Conservation (phyloP, 2,329 filamentous ascomycete species). For the Escovopsis sp. region DNA sequence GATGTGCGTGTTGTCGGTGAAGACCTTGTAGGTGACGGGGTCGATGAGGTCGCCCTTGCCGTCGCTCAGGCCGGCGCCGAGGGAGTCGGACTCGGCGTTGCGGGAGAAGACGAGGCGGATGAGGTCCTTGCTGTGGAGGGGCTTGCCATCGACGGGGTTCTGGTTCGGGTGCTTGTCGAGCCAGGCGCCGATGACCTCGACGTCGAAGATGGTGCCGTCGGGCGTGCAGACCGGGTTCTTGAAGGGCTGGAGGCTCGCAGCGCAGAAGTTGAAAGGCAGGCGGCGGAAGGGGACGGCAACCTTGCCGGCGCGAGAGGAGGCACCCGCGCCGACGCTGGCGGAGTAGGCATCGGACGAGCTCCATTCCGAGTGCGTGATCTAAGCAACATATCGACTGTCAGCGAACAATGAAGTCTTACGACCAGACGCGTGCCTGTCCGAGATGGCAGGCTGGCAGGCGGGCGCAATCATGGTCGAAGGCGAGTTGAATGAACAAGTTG, state of each 20-base stretch:
- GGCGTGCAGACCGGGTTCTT: slow-evolving; percentile 83
- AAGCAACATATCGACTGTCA: too few species aligned
- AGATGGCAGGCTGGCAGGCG: too few species aligned
- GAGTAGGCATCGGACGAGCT: slow-evolving; percentile 78
- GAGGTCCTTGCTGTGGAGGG: slow-evolving; percentile 65
- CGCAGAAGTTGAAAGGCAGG: slow-evolving; percentile 96
- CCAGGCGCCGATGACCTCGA: slow-evolving; percentile 89
- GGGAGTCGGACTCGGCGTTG: slow-evolving; percentile 55
- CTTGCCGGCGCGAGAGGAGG: slow-evolving; percentile 35
- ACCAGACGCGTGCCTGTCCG: too few species aligned
- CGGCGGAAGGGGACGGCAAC: slow-evolving; percentile 55
- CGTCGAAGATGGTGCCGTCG: slow-evolving; percentile 81
- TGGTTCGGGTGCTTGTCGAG: slow-evolving; percentile 75
- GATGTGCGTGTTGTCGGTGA: slow-evolving; percentile 96
- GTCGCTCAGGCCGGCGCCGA: slow-evolving; percentile 32
- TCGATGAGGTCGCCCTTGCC: slow-evolving; percentile 73
- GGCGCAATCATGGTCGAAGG: too few species aligned
- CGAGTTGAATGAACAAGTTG: too few species aligned
- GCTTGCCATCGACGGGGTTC: slow-evolving; percentile 73
- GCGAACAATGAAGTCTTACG: too few species aligned
- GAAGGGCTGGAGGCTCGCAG: slow-evolving; percentile 89
- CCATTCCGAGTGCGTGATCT: slow-evolving; percentile 97
- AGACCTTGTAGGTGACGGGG: slow-evolving; percentile 91
- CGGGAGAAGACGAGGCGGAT: slow-evolving; percentile 85
- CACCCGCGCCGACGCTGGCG: slow-evolving; percentile 58